Base-by-base conservation (phyloP, 169 alveolate genomes). In the Toxoplasma gondii region DNA sequence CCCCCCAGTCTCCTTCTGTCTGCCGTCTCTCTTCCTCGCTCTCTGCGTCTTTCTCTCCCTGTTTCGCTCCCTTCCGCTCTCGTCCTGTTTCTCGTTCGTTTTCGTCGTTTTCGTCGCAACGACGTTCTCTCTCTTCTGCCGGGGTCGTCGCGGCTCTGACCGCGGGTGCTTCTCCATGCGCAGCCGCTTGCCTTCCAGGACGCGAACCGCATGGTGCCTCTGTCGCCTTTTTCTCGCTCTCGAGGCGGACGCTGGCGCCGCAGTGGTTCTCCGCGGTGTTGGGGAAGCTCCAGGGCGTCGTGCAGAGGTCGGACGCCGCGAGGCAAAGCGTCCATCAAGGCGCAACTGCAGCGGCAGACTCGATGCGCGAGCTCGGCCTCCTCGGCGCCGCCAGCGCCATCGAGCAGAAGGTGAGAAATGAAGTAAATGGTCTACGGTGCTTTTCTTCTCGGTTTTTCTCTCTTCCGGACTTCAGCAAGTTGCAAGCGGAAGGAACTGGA, bases 321-420 rank as follows among this genome's bases (percentile, higher is more conserved):
- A 10, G 7, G 29, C 34, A 64, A 19, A 64, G 5, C 24, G 74
- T 7, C 34, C 74, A 64, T 16, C 7, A 4, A 64, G 74, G 74
- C 34, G n/a, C 74, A 27, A 31, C 31, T 31, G 74, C 74, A 27
- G 74, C 74, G 9, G n/a, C 74, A 27, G 74, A 64, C 74, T 27
- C 74, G 31, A 7, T 64, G 9, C 74, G 74, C 74, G 74, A 64
- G 74, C 74, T 24, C 45, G 86, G 86, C 19, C 39, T 78, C 44
- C n/a, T 78, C 44, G 86, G 86, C 16, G 86, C 43, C 45, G 86
- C 86, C 16, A 78, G 86, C 24, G 45, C 86, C 39, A n/a, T 78
- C 43, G 86, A 78, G 45, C 49, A 78, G 45, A 78, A 38, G 24
- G 86, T 78, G 24, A 64, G 74, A 27, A 31, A 22, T 1, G 24